Percentiles rank a stretch among this genome's conserved stretches.
These are phyloP conservation scores for Nemania bipapillata DNA, from an alignment of 2,329 filamentous ascomycete species.

Conservation along the genomic window DNA sequence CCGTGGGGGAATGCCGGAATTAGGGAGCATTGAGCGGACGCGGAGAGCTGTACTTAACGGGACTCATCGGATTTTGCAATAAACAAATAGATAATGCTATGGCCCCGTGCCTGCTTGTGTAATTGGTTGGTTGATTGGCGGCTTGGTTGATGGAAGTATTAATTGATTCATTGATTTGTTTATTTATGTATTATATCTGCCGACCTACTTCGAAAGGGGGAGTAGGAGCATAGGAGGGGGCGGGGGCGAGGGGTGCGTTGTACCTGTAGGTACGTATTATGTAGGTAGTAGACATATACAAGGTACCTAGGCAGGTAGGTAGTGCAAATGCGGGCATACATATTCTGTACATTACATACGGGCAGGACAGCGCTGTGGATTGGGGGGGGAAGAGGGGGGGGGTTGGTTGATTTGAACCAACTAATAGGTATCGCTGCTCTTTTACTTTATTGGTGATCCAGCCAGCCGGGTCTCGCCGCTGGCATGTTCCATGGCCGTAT, in stretches of 20 bases:
- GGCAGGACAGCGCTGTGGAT: too few relatives aligned
- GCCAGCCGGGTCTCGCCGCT: slow-evolving; percentile 27
- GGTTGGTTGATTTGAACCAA: not conserved
- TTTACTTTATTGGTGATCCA: slow-evolving; percentile 32
- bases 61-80: too few relatives aligned
- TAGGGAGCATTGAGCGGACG: not conserved
- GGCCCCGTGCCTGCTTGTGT: not conserved
- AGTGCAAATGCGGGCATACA: too few relatives aligned
- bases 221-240: not conserved
- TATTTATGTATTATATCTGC: not conserved
- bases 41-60: not conserved
- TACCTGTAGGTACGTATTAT: too few relatives aligned
- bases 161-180: too few relatives aligned
- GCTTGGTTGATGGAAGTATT: not conserved
- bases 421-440: not conserved
- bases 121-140: too few relatives aligned
- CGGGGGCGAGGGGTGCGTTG: not conserved
- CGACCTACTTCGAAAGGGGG: too few relatives aligned
- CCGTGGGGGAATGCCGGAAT: slow-evolving; percentile 15
- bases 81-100: too few relatives aligned
- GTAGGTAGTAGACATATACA: too few relatives aligned
- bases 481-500: slow-evolving; percentile 15
- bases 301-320: too few relatives aligned
- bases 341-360: too few relatives aligned
- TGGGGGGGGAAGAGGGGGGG: too few relatives aligned